Conservation (phyloP, 1,284 basidiomycete species). For the Cryptococcus sp. region DNA sequence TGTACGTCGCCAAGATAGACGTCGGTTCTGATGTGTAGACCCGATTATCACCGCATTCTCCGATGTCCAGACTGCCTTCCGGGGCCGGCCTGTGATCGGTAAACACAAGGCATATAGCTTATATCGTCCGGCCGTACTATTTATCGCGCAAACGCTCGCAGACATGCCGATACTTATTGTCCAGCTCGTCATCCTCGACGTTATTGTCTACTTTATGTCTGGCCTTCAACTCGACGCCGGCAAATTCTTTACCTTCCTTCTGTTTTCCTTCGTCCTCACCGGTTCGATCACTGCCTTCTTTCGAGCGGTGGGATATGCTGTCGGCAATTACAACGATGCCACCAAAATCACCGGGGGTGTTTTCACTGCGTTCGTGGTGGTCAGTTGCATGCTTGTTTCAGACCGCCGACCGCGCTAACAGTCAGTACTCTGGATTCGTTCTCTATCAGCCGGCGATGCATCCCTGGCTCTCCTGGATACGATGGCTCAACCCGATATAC, state of each 20-base stretch:
- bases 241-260: constrained; percentile 34
- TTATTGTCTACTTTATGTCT: constrained; percentile 32
- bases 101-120: constrained; percentile 47
- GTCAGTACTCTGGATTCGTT: background rate
- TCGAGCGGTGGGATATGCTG: constrained; percentile 21
- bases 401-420: constrained; percentile 2
- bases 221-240: constrained; percentile 12
- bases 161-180: constrained; percentile 42
- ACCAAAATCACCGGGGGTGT: constrained; percentile 18
- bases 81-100: constrained; percentile 64
- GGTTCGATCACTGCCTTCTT: constrained; percentile 15
- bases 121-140: constrained; percentile 41
- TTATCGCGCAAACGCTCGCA: constrained; percentile 62
- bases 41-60: constrained; percentile 52
- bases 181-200: constrained; percentile 34
- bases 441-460: constrained; percentile 17
- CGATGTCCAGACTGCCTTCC: constrained; percentile 65
- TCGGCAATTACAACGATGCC: constrained; percentile 22
- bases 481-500: constrained; percentile 18
- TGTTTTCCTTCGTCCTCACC: constrained; percentile 9
- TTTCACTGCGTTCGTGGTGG: constrained; percentile 15
- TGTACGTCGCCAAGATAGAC: constrained; percentile 21
- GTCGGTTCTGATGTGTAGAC: constrained; percentile 1
- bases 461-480: constrained; percentile 16
- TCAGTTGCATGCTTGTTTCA: constrained; percentile 1